Base-by-base conservation (phyloP, 2,329 filamentous ascomycete species). In the Colletotrichum godetiae region DNA sequence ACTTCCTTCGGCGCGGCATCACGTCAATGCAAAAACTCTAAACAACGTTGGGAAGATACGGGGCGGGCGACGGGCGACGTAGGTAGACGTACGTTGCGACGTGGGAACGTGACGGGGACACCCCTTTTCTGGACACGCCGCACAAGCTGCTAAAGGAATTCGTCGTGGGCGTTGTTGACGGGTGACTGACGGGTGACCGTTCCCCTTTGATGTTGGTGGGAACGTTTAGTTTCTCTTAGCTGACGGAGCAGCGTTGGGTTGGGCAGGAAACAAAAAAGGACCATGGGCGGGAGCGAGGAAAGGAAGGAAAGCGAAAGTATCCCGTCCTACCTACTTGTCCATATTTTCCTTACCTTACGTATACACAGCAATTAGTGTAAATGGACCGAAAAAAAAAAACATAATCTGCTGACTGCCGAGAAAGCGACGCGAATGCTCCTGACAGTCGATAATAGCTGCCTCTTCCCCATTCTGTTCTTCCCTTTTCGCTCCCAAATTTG, bases 1-100 rank as follows among this genome's bases (percentile, higher is more conserved):
- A 33, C 46, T 22, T 35, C 22, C 13, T 37, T 29, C n/a, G 31
- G 27, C 29, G 49, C 55, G 58, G 12, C 22, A 73, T 70, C 70
- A 65, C 61, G 67, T 73, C 71, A 73, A 66, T 66, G 71, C 60
- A 49, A 31, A 22, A 73, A 73, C 60, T 73, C 60, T 71, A 55
- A 10, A 56, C 27, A 27, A 63, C 49, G 58, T 31, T 37, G 68
- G 22, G 57, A 62, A 62, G 19, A 52, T 55, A 27, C 52, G 52
- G 24, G 52, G 52, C 52, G 22, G 52, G n/a, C 22, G 22, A 55
- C 22, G 52, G 52, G 52, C 60, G 27, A n/a, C 42, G 42, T 49
- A 49, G 19, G 37, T 42, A 13, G 37, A 15, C 27, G 37, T 42
- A 49, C 19, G 42, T 49, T 10, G 42, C 42, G 42, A 35, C 19